Evolutionary conservation across 2,329 filamentous ascomycete genomes (phyloP).

Genomic region (Pseudogymnoascus sp.): DNA sequence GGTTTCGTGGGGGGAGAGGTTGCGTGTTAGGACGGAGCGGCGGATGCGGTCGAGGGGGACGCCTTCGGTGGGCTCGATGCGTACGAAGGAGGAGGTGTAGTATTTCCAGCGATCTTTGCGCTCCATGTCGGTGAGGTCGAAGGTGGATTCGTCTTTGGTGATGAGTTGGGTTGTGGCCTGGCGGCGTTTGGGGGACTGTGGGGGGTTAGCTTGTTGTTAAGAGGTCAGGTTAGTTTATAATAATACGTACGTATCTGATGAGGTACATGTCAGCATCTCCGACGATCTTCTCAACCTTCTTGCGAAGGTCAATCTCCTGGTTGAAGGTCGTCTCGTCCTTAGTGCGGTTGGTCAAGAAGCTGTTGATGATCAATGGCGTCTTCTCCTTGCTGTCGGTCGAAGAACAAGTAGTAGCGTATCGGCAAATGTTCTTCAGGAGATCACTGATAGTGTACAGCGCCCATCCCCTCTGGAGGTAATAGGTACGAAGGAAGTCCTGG

Average conservation of each 20-base stretch:
- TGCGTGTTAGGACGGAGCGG: slow-evolving; percentile 65
- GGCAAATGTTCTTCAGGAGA: slow-evolving; percentile 72
- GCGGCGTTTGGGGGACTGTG: slow-evolving; percentile 57
- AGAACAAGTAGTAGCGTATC: slow-evolving; percentile 76
- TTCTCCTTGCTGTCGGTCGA: slow-evolving; percentile 86
- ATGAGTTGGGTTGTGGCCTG: slow-evolving; percentile 68
- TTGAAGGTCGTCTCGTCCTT: slow-evolving; percentile 83
- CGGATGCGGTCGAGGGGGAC: slow-evolving; percentile 59
- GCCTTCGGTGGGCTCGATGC: slow-evolving; percentile 81
- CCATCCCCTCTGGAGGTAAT: slow-evolving; percentile 87
- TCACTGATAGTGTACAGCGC: slow-evolving; percentile 90
- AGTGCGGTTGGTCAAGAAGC: slow-evolving; percentile 76
- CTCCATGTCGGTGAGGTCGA: slow-evolving; percentile 85
- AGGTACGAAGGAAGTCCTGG: slow-evolving; percentile 85
- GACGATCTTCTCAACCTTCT: slow-evolving; percentile 85
- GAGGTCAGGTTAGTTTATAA: slow-evolving; percentile 12
- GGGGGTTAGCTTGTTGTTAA: slow-evolving; percentile 29
- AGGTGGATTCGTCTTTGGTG: slow-evolving; percentile 64
- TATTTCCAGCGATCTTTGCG: slow-evolving; percentile 82
- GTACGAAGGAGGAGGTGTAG: slow-evolving; percentile 88
- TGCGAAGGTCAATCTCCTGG: slow-evolving; percentile 82
- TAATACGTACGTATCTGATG: slow-evolving; percentile 73
- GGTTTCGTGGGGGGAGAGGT: slow-evolving; percentile 57
- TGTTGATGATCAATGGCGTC: slow-evolving; percentile 80
- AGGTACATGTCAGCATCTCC: slow-evolving; percentile 91